A percentile compares a stretch with the other conserved stretches of the same genome.
Conservation (phyloP, 495 filamentous ascomycete species). For the Astrothelium macrocarpum region DNA sequence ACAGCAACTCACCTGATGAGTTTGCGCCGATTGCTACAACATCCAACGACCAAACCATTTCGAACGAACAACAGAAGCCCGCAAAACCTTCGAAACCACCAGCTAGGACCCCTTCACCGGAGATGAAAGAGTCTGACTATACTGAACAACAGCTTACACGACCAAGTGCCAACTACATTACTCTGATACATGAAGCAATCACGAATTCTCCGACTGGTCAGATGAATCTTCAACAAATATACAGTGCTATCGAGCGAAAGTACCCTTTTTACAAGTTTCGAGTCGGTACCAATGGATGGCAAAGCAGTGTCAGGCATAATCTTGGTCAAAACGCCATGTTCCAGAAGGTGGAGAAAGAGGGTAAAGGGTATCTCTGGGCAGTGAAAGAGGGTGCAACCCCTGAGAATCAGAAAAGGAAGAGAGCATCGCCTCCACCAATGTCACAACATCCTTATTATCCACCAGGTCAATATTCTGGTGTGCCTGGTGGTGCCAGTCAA, state of each 20-base stretch:
- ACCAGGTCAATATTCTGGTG: constrained; percentile 11
- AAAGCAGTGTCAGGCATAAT: constrained; percentile 94
- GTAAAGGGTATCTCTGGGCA: constrained; percentile 33
- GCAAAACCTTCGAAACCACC: constrained; percentile 53
- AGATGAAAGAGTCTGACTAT: constrained; percentile 64
- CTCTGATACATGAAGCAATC: constrained; percentile 83
- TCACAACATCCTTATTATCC: constrained; percentile 14
- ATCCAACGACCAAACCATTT: background rate
- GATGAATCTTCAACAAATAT: constrained; percentile 87
- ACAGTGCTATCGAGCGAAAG: constrained; percentile 73
- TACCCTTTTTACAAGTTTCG: constrained; percentile 88
- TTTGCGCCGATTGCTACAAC: background rate
- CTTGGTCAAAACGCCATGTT: constrained; percentile 83
- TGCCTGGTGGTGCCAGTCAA: background rate
- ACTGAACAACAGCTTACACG: constrained; percentile 78
- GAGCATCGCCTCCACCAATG: constrained; percentile 22
- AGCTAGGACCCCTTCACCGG: constrained; percentile 55
- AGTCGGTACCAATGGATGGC: constrained; percentile 78
- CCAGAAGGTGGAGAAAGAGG: constrained; percentile 58
- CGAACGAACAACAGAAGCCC: constrained; percentile 39
- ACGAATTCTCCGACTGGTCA: constrained; percentile 53
- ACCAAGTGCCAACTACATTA: constrained; percentile 76
- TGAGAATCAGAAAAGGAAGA: constrained; percentile 31
- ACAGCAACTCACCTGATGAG: constrained; percentile 5
- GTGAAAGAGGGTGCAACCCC: constrained; percentile 28